phyloP scores from a whole-genome alignment of 257 asterid genomes.

The Petunia axillaris region DNA sequence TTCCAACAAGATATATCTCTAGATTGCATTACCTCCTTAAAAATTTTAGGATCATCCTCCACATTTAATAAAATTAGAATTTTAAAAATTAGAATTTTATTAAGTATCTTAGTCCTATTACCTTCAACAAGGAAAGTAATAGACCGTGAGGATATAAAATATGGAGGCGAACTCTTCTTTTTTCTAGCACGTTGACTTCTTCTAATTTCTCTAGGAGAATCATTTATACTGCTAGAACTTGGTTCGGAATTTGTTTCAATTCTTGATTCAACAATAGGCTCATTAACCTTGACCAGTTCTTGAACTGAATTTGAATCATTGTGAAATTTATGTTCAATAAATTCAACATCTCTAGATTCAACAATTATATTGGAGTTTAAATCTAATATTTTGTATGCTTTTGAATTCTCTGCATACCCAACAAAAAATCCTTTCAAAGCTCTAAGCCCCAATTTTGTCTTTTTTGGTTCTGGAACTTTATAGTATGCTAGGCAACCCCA shows the following conservation, averaged over 20 bases:
- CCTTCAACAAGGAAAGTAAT: neutral
- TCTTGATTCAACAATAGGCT: neutral
- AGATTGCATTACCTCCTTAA: neutral
- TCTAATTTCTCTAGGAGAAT: neutral
- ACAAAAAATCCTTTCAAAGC: constrained; percentile 17
- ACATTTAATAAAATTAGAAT: neutral
- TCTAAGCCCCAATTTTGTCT: neutral
- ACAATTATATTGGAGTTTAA: neutral
- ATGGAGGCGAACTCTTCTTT: neutral
- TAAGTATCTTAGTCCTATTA: no score
- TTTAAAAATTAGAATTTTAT: neutral
- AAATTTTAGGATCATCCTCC: neutral
- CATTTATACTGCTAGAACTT: neutral
- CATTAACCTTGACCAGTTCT: neutral
- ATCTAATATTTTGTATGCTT: neutral
- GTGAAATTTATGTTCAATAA: constrained; percentile 20
- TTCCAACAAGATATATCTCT: neutral
- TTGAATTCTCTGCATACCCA: constrained; percentile 27
- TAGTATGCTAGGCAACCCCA: neutral
- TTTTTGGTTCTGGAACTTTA: neutral
- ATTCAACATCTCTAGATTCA: constrained; percentile 26
- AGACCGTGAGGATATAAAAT: neutral
- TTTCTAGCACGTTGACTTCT: constrained; percentile 10
- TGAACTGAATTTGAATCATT: neutral
- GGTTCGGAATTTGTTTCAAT: neutral